Base-by-base conservation (phyloP, 768 basidiomycete genomes). In the Lentinula sp. region DNA sequence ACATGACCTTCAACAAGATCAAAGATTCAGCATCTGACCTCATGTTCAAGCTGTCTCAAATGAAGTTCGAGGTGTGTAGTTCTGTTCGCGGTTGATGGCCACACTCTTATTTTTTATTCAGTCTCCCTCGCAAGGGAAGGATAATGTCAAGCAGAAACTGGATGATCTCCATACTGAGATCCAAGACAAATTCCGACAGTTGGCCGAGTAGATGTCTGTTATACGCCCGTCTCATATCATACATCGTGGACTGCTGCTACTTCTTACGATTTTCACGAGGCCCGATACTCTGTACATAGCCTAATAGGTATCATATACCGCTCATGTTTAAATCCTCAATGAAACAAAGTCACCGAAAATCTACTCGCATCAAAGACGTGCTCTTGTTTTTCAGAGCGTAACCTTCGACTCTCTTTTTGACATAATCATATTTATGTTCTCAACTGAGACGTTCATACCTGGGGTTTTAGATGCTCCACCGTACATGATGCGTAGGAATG, bases 41-140 rank as follows among this genome's bases (percentile, higher is more conserved):
- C 63, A 91, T 95, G 84, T 98, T 89, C 80, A 93, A 95, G 74
- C 85, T 99, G n/a, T 96, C 94, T 50, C 95, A 98, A 74, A 95
- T 96, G 94, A 98, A 98, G 73, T 98, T 97, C 70, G 94, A 97
- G 87, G 94, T 93, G 67, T 53, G 84, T 65, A 8, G 11, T 57
- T 16, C 40, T 15, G 48, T 31, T 39, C 31, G 52, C 45, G 6
- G 53, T 51, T 39, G 11, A 45, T 66, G 11, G 34, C 52, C 50
- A 51, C 9, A 34, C 51, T 35, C 16, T 37, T 16, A 62, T 57
- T 46, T 18, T 60, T 37, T 52, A 57, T 65, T 18, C 68, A 95
- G 91, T 91, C 89, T 23, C 97, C 97, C 16, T 92, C 93, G 7
- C 88, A 94, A 77, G 93, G 94, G 42, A 82, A 95, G 74, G 91